phyloP scores from a whole-genome alignment of 2,329 filamentous ascomycete genomes.

The Zymoseptoria brevis region DNA sequence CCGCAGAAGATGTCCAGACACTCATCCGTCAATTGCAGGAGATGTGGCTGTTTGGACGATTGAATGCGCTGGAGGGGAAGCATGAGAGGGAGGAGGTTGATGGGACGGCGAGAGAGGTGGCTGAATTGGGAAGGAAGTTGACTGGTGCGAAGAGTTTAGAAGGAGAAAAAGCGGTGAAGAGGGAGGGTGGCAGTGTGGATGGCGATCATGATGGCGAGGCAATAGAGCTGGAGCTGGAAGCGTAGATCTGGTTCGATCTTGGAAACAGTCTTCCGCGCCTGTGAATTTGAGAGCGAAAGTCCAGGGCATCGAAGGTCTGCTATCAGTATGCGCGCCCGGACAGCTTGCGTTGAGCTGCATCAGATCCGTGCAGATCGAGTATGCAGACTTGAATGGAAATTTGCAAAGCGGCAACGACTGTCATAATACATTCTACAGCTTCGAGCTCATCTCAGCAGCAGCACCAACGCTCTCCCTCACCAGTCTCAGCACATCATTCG shows the following conservation, averaged over 20 bases:
- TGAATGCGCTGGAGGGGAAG: constrained; percentile 47
- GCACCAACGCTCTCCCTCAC: constrained; percentile 22
- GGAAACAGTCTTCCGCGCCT: too few relatives aligned
- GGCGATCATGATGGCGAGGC: background rate
- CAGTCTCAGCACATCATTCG: constrained; percentile 22
- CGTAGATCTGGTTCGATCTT: background rate
- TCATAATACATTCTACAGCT: constrained; percentile 6
- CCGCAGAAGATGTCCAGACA: constrained; percentile 54
- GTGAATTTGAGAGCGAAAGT: background rate
- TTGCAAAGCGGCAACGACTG: too few relatives aligned
- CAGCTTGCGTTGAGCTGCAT: too few relatives aligned
- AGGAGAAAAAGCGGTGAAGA: background rate
- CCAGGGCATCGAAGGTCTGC: too few relatives aligned
- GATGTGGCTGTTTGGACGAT: constrained; percentile 58
- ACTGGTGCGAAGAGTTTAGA: constrained; percentile 1
- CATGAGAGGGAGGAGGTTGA: constrained; percentile 39
- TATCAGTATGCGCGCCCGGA: too few relatives aligned
- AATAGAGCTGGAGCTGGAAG: background rate
- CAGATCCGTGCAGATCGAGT: too few relatives aligned
- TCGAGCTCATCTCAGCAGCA: constrained; percentile 6
- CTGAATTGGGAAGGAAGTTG: constrained; percentile 34
- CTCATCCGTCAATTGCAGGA: constrained; percentile 58
- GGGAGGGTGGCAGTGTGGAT: background rate
- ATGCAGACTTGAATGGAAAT: too few relatives aligned
- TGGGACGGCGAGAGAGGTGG: constrained; percentile 40